These are phyloP conservation scores for Syncephalastrum monosporum DNA, from an alignment of 371 early-diverging fungal genomes.

Conservation along the genomic window DNA sequence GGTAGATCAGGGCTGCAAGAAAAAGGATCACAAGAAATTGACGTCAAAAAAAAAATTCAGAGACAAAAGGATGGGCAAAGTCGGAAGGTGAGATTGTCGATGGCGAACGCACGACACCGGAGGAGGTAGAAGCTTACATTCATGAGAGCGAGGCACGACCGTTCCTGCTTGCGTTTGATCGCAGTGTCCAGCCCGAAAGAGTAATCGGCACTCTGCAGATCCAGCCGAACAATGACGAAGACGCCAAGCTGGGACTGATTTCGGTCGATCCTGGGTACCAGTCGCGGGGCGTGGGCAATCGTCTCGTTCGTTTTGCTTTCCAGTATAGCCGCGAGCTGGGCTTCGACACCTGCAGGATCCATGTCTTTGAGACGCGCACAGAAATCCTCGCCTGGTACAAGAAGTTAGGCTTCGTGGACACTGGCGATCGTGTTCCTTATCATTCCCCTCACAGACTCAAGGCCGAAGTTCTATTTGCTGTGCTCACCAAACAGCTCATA, in stretches of 20 bases:
- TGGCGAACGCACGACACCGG: conserved; percentile 33
- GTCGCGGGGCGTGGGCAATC: conserved; percentile 56
- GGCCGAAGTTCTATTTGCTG: too few relatives aligned
- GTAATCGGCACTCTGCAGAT: conserved; percentile 45
- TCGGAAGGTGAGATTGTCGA: conserved; percentile 27
- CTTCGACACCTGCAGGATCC: conserved; percentile 37
- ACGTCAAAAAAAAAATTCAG: conserved; percentile 3
- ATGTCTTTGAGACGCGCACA: conserved; percentile 48
- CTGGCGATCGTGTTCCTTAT: conserved; percentile 35
- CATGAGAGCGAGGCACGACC: conserved; percentile 7
- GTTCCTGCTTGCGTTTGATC: conserved; percentile 8
- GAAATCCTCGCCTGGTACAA: conserved; percentile 56
- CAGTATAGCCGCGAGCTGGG: conserved; percentile 33
- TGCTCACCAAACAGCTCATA: too few relatives aligned
- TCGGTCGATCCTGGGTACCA: conserved; percentile 50
- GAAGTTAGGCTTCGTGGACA: conserved; percentile 52
- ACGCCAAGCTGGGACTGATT: conserved; percentile 47
- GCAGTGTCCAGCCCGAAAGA: conserved; percentile 10
- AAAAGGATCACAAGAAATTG: too few relatives aligned
- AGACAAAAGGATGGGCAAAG: conserved; percentile 30
- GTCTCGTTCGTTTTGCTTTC: conserved; percentile 46
- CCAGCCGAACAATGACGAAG: conserved; percentile 16
- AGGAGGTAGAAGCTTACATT: conserved; percentile 22
- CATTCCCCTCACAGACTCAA: too few relatives aligned
- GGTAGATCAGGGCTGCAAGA: too few relatives aligned